Conservation (phyloP, 805 yeast species). For the Debaryomyces prosopidis region DNA sequence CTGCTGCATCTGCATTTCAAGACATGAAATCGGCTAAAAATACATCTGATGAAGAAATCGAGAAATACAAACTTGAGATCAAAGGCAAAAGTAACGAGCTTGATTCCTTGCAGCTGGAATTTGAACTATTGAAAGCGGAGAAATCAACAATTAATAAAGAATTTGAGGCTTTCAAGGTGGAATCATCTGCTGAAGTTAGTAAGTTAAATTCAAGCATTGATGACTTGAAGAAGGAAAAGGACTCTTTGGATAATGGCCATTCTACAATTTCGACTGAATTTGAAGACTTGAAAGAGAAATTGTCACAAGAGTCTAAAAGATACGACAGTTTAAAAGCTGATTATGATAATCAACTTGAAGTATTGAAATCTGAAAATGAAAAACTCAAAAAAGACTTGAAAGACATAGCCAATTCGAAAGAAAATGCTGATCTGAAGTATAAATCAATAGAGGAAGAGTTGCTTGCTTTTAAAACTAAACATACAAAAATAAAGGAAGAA, state of each 20-base stretch:
- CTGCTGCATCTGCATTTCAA: conserved; percentile 38
- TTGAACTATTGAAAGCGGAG: conserved; percentile 5
- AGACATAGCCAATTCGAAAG: not conserved
- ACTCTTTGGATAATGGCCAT: not conserved
- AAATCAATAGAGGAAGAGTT: conserved; percentile 1
- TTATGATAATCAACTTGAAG: conserved; percentile 4
- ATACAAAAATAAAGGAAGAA: not conserved
- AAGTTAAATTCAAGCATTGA: conserved; percentile 12
- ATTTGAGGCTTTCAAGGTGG: conserved; percentile 3
- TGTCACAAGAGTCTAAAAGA: not conserved
- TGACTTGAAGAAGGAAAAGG: conserved; percentile 10
- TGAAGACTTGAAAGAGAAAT: conserved; percentile 1
- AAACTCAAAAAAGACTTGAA: conserved; percentile 1
- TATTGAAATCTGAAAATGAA: not conserved
- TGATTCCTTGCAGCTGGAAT: conserved; percentile 2
- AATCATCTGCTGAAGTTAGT: conserved; percentile 1
- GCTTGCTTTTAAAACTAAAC: not conserved
- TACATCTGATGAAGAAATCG: conserved; percentile 13
- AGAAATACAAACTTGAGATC: conserved; percentile 13
- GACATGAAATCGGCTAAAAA: conserved; percentile 24
- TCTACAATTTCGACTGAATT: not conserved
- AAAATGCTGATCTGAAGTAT: not conserved
- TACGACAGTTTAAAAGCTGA: not conserved
- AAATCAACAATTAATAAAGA: conserved; percentile 1
- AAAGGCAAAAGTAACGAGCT: conserved; percentile 14